Evolutionary conservation across 495 filamentous ascomycete species (phyloP), one percentile per base, ranked within the genome.

Genomic region (Lepidopterella palustris): DNA sequence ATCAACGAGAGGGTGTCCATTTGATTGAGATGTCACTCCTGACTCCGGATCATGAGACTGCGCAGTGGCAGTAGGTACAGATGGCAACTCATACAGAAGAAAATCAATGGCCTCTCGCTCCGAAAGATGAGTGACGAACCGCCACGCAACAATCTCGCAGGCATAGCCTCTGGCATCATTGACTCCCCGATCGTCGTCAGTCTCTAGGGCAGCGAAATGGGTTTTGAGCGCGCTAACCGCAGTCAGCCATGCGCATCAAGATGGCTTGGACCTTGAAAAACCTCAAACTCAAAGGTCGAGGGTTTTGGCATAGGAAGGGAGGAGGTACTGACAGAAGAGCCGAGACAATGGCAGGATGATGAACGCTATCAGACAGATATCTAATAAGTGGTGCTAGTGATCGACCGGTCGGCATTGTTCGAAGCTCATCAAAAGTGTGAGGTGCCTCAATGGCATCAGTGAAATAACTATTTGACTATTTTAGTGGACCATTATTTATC

Each of bases 81-180:
- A 72, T 2, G 84, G 84, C 28, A 95, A 80, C 66, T 96, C 89
- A 62, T 87, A 84, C n/a, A 95, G 79, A 48, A 93, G 83, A 63
- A 84, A 90, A 40, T 93, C 87, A 35, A 96, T 86, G 9, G 84
- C 83, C 65, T 96, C 92, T 27, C 83, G 76, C 60, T 92, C 87
- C 3, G 88, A 86, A 23, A 96, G 73, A 68, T 85, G 85, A 31
- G 84, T 85, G 45, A 96, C 77, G 62, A 93, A 91, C 47, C 92
- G 82, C 87, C 91, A 96, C 26, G 92, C 92, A 18, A 95, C 87
- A 62, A 92, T 88, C 73, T 97, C 92, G 71, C 91, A 96, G 24
- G 89, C 91, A 71, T 84, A 80, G 3, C 89, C 89, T 62, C 92
- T 80, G 52, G 87, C 86, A 56, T 89, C 82, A 65, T 86, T 85